These are phyloP conservation scores for Clarireedia homoeocarpa DNA, from an alignment of 2,329 filamentous ascomycete genomes.

Conservation along the genomic window DNA sequence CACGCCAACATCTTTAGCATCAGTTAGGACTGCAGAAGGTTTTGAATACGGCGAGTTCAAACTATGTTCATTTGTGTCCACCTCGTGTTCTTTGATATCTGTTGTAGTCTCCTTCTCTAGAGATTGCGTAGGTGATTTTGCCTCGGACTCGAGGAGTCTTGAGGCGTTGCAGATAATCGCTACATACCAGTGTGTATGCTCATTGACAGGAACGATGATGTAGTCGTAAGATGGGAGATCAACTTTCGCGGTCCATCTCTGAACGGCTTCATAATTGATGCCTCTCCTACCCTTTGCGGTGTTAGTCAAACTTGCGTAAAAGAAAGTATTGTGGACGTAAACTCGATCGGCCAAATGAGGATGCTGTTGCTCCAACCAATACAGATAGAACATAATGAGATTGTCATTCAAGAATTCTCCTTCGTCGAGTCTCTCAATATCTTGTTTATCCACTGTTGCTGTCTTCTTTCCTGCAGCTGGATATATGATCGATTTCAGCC, in stretches of 20 bases:
- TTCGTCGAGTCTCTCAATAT: slow-evolving; percentile 71
- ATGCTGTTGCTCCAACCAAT: slow-evolving; percentile 55
- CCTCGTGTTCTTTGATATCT: background rate
- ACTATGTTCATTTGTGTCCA: background rate
- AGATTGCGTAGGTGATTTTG: background rate
- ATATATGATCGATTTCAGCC: slow-evolving; percentile 54
- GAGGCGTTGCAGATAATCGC: slow-evolving; percentile 89
- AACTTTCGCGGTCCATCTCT: slow-evolving; percentile 78
- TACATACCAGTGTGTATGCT: slow-evolving; percentile 84
- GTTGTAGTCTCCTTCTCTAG: background rate
- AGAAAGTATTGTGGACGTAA: slow-evolving; percentile 90
- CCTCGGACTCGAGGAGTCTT: slow-evolving; percentile 41
- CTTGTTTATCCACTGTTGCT: slow-evolving; percentile 60
- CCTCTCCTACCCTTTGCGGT: slow-evolving; percentile 42
- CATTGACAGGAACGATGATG: slow-evolving; percentile 86
- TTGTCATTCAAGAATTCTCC: slow-evolving; percentile 89
- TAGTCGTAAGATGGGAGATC: slow-evolving; percentile 84
- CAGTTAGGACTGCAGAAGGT: background rate
- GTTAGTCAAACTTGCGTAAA: slow-evolving; percentile 71
- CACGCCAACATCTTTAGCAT: background rate
- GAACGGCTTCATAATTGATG: slow-evolving; percentile 80
- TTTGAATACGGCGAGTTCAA: background rate
- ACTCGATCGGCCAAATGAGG: slow-evolving; percentile 55
- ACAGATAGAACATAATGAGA: slow-evolving; percentile 79
- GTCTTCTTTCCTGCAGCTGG: slow-evolving; percentile 50